Conservation (phyloP, 2,329 filamentous ascomycete genomes). For the Sporothrix mexicana region DNA sequence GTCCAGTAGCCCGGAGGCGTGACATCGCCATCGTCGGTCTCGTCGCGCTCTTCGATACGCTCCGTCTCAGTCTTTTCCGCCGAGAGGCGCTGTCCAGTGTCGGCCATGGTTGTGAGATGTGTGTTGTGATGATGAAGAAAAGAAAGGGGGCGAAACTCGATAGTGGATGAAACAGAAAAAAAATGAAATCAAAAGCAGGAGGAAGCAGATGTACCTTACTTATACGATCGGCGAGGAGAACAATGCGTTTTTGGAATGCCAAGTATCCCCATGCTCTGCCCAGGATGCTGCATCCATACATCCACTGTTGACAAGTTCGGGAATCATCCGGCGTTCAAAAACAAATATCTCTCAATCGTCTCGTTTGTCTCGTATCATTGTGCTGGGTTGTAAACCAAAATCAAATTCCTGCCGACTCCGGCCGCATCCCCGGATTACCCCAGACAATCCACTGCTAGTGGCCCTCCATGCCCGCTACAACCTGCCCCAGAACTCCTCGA, state of each 20-base stretch:
- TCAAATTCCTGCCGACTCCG: background rate
- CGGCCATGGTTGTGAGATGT: background rate
- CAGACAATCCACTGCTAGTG: background rate
- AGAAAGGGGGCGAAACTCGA: too few relatives aligned
- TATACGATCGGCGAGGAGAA: background rate
- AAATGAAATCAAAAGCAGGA: background rate
- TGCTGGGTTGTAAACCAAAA: too few relatives aligned
- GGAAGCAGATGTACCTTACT: background rate
- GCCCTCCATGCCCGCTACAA: too few relatives aligned
- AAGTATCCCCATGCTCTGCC: background rate
- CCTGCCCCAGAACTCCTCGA: too few relatives aligned
- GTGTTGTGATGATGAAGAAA: background rate
- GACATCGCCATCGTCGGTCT: background rate
- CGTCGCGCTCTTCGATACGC: background rate
- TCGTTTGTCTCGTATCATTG: background rate
- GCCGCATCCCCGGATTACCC: background rate
- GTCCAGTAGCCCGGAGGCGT: constrained; percentile 27
- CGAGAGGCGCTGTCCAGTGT: constrained; percentile 10
- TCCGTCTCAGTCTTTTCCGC: constrained; percentile 13
- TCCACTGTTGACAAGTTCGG: constrained; percentile 3
- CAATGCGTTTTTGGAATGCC: background rate
- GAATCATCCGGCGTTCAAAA: background rate
- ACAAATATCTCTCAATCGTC: background rate
- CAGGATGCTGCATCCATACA: background rate
- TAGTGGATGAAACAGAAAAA: too few relatives aligned